Base-by-base conservation (phyloP, 2,329 filamentous ascomycete genomes). In the Arthrobotrys musiformis region DNA sequence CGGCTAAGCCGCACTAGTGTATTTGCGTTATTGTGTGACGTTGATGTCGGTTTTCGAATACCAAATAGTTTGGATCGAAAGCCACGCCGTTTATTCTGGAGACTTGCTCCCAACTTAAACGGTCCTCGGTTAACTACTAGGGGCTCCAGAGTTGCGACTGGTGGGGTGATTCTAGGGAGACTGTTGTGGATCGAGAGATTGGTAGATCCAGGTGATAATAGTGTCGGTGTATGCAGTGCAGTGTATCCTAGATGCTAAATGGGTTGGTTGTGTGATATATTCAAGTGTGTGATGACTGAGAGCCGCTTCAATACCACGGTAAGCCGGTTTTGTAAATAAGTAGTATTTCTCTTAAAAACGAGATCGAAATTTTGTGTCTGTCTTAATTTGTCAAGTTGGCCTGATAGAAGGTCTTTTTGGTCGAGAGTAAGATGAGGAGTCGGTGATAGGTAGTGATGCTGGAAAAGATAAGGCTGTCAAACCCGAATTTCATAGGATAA, bases 81-180 rank as follows among this genome's bases (percentile, higher is more conserved):
- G 44, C 73, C 73, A 66, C 73, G 73, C 63, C 73, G 73, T 62
- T 77, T 77, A 40, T 77, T 77, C 44, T 77, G 73, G 73, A 77
- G 66, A 77, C 66, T 70, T 66, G 73, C 60, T 46, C 67, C 73
- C 66, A 69, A 66, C 60, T 70, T 77, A 42, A 77, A 77, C 56
- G 73, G 73, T 19, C 60, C 61, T 69, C 66, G 73, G 58, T 77
- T 70, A 50, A 69, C 66, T 66, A 77, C 66, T 70, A 66, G 60
- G 64, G 73, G 73, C 73, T 77, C 73, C 73, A 77, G 73, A 77
- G 66, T 70, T 70, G 73, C 73, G 73, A 70, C 66, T 77, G 48
- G 60, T 64, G 50, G 46, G 66, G 58, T 58, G 50, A 70, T 70
- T 15, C 60, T 61, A 56, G 67, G 70, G 48, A 70, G 63, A 48